phyloP scores from a whole-genome alignment of 352 stramenopile species.

The Sclerospora graminicola region DNA sequence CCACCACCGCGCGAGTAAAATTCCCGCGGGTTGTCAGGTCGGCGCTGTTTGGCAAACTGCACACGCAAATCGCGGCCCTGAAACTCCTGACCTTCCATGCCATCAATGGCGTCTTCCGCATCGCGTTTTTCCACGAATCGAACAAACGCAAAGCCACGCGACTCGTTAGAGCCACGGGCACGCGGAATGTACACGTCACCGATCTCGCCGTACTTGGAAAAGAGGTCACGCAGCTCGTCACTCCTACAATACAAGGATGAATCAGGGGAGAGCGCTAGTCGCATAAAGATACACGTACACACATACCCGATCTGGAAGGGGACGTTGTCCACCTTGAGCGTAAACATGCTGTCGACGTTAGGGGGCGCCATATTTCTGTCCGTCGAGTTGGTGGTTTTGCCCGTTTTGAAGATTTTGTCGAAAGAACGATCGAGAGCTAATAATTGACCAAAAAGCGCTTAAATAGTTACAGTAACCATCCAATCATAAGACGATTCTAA shows the following conservation, averaged over 20 bases:
- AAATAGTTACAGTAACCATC: neutral
- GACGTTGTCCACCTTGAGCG: slow-evolving; percentile 86
- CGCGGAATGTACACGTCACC: slow-evolving; percentile 79
- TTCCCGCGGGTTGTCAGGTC: slow-evolving; percentile 64
- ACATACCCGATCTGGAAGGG: slow-evolving; percentile 63
- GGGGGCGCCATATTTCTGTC: slow-evolving; percentile 46
- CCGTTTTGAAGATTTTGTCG: neutral
- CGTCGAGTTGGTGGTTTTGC: neutral
- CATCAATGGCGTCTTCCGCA: slow-evolving; percentile 79
- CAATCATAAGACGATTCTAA: too few relatives aligned
- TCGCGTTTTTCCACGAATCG: slow-evolving; percentile 83
- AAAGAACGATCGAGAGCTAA: too few relatives aligned
- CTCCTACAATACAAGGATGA: slow-evolving; percentile 7
- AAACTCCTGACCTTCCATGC: slow-evolving; percentile 62
- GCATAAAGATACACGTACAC: neutral
- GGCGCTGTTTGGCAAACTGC: slow-evolving; percentile 70
- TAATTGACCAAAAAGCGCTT: neutral
- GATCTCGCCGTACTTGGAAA: slow-evolving; percentile 69
- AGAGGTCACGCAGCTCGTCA: slow-evolving; percentile 53
- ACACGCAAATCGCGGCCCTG: slow-evolving; percentile 61
- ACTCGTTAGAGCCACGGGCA: slow-evolving; percentile 64
- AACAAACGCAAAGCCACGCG: slow-evolving; percentile 80
- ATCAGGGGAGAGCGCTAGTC: neutral
- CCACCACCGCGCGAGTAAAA: slow-evolving; percentile 48
- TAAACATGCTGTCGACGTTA: slow-evolving; percentile 77